Conservation (phyloP, 495 filamentous ascomycete species). For the Hyaloscypha finlandica region DNA sequence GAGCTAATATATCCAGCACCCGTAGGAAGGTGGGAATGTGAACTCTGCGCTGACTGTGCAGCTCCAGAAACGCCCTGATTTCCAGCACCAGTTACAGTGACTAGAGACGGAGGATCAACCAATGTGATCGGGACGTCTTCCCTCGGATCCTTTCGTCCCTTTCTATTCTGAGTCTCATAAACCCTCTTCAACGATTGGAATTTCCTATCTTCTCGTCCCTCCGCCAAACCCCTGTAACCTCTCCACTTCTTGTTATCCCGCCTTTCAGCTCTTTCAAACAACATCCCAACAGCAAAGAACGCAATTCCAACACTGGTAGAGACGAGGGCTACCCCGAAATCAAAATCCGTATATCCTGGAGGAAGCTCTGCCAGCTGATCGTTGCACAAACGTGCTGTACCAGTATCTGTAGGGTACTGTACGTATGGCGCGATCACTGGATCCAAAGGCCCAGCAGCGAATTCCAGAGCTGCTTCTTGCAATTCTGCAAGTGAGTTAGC, state of each 20-base stretch:
- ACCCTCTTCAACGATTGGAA: constrained; percentile 12
- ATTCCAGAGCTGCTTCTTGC: constrained; percentile 16
- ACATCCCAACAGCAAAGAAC: constrained; percentile 2
- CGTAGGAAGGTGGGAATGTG: no score
- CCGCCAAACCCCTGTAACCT: background rate
- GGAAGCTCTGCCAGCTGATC: background rate
- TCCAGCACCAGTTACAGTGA: no score
- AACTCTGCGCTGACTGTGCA: no score
- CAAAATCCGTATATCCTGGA: background rate
- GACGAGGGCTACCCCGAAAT: constrained; percentile 7
- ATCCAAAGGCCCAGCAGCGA: constrained; percentile 13
- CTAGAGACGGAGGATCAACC: no score
- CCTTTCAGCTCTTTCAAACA: background rate
- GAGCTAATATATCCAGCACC: no score
- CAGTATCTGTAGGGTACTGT: background rate
- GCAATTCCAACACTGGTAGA: background rate
- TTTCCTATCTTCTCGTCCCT: background rate
- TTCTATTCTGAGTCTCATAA: constrained; percentile 4
- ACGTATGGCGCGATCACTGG: constrained; percentile 2
- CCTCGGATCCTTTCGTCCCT: background rate
- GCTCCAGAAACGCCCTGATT: no score
- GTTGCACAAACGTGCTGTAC: constrained; percentile 9
- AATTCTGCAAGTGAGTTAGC: constrained; percentile 3
- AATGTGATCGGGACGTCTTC: background rate
- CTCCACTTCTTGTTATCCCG: background rate